Evolutionary conservation across 352 stramenopile genomes (phyloP).

Genomic region (Pythium periplocum): DNA sequence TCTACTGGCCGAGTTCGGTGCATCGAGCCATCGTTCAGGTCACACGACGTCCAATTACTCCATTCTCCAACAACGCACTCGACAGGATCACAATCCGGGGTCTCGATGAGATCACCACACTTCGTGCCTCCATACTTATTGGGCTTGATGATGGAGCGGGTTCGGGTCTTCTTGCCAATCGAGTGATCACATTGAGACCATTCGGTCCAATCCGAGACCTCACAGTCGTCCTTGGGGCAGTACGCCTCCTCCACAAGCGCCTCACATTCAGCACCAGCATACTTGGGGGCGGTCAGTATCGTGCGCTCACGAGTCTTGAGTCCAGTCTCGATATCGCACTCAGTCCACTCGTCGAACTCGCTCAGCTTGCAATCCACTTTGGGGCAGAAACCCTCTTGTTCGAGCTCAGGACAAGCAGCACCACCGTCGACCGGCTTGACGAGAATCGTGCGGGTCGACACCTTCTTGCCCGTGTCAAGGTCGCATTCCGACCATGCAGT

Average conservation of each 20-base stretch:
- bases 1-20: constrained; percentile 24
- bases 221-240: constrained; percentile 25
- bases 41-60: constrained; percentile 24
- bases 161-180: constrained; percentile 38
- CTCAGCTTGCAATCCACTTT: constrained; percentile 45
- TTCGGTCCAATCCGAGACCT: constrained; percentile 22
- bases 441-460: constrained; percentile 31
- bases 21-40: constrained; percentile 21
- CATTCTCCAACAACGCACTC: constrained; percentile 32
- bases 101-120: constrained; percentile 24
- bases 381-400: constrained; percentile 27
- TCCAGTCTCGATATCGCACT: constrained; percentile 36
- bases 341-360: constrained; percentile 42
- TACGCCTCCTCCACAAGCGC: constrained; percentile 17
- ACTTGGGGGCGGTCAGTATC: constrained; percentile 18
- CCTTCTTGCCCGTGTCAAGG: constrained; percentile 25
- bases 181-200: constrained; percentile 41
- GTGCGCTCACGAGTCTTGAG: constrained; percentile 31
- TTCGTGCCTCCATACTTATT: constrained; percentile 20
- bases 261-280: constrained; percentile 23
- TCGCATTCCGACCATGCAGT: constrained; percentile 38
- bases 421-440: constrained; percentile 29
- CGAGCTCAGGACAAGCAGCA: constrained; percentile 29
- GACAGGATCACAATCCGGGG: constrained; percentile 23
- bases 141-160: constrained; percentile 13